phyloP scores from a whole-genome alignment of 2,329 filamentous ascomycete genomes.

The Aspergillus clavatus region DNA sequence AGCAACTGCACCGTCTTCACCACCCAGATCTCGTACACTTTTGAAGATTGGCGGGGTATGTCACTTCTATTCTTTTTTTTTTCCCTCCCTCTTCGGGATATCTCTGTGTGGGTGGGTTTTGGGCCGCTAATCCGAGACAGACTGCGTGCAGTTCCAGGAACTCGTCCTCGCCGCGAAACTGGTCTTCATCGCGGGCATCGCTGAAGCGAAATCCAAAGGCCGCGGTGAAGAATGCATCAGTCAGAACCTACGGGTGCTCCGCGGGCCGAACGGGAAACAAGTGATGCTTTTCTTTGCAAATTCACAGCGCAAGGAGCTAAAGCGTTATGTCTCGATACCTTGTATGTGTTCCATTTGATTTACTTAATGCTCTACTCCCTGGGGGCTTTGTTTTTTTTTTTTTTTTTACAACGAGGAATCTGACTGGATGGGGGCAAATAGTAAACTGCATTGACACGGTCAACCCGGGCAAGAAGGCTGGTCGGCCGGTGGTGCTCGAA shows the following conservation, averaged over 20 bases:
- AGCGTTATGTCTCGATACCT: slow-evolving; percentile 40
- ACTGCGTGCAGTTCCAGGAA: slow-evolving; percentile 41
- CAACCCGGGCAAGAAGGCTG: slow-evolving; percentile 37
- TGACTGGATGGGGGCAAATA: slow-evolving; percentile 12
- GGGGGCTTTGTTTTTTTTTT: too few relatives aligned
- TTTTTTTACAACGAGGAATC: too few relatives aligned
- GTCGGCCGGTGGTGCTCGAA: slow-evolving; percentile 34
- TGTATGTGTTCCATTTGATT: too few relatives aligned
- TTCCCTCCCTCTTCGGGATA: slow-evolving; percentile 3
- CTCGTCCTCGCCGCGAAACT: slow-evolving; percentile 35
- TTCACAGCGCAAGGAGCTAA: slow-evolving; percentile 38
- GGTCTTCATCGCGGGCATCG: slow-evolving; percentile 39
- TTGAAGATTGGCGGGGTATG: slow-evolving; percentile 39
- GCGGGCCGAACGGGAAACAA: slow-evolving; percentile 31
- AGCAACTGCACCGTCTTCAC: slow-evolving; percentile 35
- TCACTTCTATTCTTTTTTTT: neutral
- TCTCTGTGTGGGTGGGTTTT: too few relatives aligned
- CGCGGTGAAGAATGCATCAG: slow-evolving; percentile 44
- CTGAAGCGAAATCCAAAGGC: slow-evolving; percentile 41
- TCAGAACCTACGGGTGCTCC: slow-evolving; percentile 40
- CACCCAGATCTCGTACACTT: slow-evolving; percentile 40
- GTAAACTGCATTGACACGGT: slow-evolving; percentile 38
- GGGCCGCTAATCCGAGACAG: slow-evolving; percentile 18
- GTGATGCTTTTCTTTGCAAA: slow-evolving; percentile 41
- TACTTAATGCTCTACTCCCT: neutral